A percentile compares a stretch with the other conserved stretches of the same genome.
phyloP scores from a whole-genome alignment of 495 filamentous ascomycete genomes.

The Penicillium lividum region DNA sequence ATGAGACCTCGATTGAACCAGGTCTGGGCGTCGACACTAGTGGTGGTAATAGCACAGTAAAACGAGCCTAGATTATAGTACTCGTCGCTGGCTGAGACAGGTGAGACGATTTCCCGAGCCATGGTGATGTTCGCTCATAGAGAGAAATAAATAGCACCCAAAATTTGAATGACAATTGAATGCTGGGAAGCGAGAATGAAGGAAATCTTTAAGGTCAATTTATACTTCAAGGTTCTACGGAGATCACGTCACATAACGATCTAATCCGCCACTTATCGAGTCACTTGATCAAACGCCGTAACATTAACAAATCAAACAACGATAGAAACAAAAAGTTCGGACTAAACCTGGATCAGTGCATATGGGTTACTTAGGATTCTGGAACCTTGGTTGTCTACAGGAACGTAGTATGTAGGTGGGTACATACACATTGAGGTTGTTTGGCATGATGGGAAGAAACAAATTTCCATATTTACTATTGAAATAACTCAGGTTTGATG shows the following conservation, averaged over 20 bases:
- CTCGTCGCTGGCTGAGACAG: slow-evolving; percentile 18
- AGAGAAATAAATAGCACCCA: too few relatives aligned
- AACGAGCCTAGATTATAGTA: slow-evolving; percentile 62
- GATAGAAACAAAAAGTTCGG: not conserved
- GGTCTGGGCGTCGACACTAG: slow-evolving; percentile 44
- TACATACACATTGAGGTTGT: too few relatives aligned
- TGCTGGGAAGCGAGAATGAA: not conserved
- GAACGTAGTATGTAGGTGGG: too few relatives aligned
- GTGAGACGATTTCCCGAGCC: slow-evolving; percentile 1
- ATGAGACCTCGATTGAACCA: slow-evolving; percentile 66
- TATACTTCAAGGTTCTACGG: too few relatives aligned
- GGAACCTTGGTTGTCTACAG: too few relatives aligned
- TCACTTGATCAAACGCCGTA: not conserved
- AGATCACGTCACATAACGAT: not conserved
- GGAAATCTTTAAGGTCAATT: not conserved
- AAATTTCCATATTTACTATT: not conserved
- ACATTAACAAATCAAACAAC: not conserved
- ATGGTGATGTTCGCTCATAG: not conserved
- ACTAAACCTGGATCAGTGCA: too few relatives aligned
- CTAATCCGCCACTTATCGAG: not conserved
- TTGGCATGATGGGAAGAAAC: not conserved
- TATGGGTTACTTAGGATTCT: too few relatives aligned
- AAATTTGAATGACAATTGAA: not conserved
- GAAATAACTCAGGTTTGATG: slow-evolving; percentile 22
- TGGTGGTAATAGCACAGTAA: slow-evolving; percentile 48